Conservation (phyloP, 176 grass and related monocot species). For the Phoenix roebelenii region DNA sequence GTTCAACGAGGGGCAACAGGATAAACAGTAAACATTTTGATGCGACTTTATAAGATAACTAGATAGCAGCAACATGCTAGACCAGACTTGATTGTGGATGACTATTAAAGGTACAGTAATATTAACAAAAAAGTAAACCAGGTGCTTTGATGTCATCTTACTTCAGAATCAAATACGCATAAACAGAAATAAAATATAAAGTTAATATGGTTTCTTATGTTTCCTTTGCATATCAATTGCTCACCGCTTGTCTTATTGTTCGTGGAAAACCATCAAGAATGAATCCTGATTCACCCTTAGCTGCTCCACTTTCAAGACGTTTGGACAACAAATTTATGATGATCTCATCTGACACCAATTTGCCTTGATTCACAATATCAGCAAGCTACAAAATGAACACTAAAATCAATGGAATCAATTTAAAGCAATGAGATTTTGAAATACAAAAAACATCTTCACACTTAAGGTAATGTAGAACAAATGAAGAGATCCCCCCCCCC, state of each 20-base stretch:
- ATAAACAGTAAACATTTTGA: too few relatives aligned
- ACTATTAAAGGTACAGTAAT: too few relatives aligned
- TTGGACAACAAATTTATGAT: slow-evolving; percentile 84
- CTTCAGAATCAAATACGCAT: too few relatives aligned
- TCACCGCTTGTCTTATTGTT: slow-evolving; percentile 98
- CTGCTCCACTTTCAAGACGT: slow-evolving; percentile 54
- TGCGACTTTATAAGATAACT: too few relatives aligned
- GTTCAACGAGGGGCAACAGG: too few relatives aligned
- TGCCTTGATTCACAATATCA: slow-evolving; percentile 82
- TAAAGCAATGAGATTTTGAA: not conserved
- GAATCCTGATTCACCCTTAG: slow-evolving; percentile 80
- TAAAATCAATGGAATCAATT: not conserved
- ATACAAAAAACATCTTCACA: too few relatives aligned
- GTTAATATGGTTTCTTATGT: slow-evolving; percentile 29
- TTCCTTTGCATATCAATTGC: slow-evolving; percentile 49
- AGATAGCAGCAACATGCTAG: too few relatives aligned
- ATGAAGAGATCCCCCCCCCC: too few relatives aligned
- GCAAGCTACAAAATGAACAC: slow-evolving; percentile 42
- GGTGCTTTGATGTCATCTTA: too few relatives aligned
- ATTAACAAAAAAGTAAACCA: too few relatives aligned
- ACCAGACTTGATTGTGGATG: too few relatives aligned
- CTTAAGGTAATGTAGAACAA: too few relatives aligned
- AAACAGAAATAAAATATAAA: slow-evolving; percentile 2
- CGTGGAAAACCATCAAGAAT: slow-evolving; percentile 95
- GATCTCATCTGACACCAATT: slow-evolving; percentile 82